phyloP scores from a whole-genome alignment of 2,329 filamentous ascomycete species.

The Cladosporium sp. region DNA sequence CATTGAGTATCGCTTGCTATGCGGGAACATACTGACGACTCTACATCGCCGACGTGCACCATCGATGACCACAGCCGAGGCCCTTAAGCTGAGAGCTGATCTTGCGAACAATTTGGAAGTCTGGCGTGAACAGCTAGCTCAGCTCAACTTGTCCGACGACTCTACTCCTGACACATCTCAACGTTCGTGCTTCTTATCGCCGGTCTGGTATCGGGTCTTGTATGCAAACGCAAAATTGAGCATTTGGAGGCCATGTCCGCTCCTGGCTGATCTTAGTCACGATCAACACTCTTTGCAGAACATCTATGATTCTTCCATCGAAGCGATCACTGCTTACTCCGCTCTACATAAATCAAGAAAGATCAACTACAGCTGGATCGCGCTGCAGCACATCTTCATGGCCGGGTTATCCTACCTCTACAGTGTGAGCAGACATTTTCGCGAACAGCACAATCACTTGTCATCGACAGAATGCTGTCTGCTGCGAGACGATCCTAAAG shows the following conservation, averaged over 20 bases:
- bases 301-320: slow-evolving; percentile 38
- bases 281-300: slow-evolving; percentile 15
- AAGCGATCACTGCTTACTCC: slow-evolving; percentile 42
- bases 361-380: slow-evolving; percentile 49
- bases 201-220: slow-evolving; percentile 42
- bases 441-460: slow-evolving; percentile 14
- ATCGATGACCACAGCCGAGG: slow-evolving; percentile 12
- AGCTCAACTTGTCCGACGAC: slow-evolving; percentile 27
- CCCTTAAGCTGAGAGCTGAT: slow-evolving; percentile 19
- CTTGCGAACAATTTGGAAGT: slow-evolving; percentile 30
- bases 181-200: slow-evolving; percentile 38
- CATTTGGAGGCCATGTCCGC: slow-evolving; percentile 40
- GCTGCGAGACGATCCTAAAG: slow-evolving; percentile 29
- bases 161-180: slow-evolving; percentile 16
- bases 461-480: slow-evolving; percentile 10
- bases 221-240: slow-evolving; percentile 44
- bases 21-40: slow-evolving; percentile 36
- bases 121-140: slow-evolving; percentile 30
- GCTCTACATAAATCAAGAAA: slow-evolving; percentile 42
- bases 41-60: slow-evolving; percentile 32
- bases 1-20: slow-evolving; percentile 38
- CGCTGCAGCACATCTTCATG: slow-evolving; percentile 47
- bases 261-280: slow-evolving; percentile 17
- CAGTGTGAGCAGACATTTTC: slow-evolving; percentile 39
- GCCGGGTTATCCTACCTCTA: slow-evolving; percentile 45